Percentiles rank a stretch among this genome's conserved stretches.
Evolutionary conservation across 2,329 filamentous ascomycete species (phyloP).

Genomic region (Epichloe elymi): DNA sequence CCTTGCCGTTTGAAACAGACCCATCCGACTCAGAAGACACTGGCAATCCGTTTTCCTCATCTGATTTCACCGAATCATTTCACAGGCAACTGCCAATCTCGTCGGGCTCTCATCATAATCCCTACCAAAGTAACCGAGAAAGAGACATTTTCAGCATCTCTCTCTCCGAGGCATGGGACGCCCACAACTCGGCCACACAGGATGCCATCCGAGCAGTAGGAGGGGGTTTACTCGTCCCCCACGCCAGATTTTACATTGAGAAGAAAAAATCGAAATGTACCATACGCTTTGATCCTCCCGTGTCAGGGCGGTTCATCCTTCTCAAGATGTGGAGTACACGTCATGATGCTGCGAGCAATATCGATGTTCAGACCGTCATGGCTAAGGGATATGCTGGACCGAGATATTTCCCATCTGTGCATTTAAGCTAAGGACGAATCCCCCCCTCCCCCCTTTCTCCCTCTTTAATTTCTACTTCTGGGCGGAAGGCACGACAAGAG

Average conservation of each 20-base stretch:
- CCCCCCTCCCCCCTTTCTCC: too few species aligned
- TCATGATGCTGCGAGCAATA: constrained; percentile 52
- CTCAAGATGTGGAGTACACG: constrained; percentile 83
- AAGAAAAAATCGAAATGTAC: constrained; percentile 73
- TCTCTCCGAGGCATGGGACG: constrained; percentile 27
- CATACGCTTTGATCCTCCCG: constrained; percentile 70
- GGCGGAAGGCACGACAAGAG: too few species aligned
- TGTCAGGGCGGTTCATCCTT: constrained; percentile 71
- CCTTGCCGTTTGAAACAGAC: constrained; percentile 40
- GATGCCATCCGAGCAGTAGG: constrained; percentile 44
- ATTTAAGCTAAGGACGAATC: constrained; percentile 33
- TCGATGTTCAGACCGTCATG: constrained; percentile 79
- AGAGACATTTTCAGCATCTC: constrained; percentile 8
- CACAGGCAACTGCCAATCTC: constrained; percentile 11
- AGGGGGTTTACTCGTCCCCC: constrained; percentile 48
- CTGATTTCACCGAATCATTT: constrained; percentile 14
- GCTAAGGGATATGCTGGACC: constrained; percentile 77
- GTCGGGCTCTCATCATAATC: constrained; percentile 7
- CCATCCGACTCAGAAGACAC: constrained; percentile 23
- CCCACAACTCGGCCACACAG: constrained; percentile 39
- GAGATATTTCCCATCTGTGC: constrained; percentile 63
- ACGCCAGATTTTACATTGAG: constrained; percentile 75
- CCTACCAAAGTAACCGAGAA: neutral
- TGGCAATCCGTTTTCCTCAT: constrained; percentile 14
- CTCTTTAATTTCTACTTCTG: too few species aligned